Evolutionary conservation across 306 rosid genomes (phyloP), one percentile per base, ranked within the genome.

Genomic region (Glycine latifolia): DNA sequence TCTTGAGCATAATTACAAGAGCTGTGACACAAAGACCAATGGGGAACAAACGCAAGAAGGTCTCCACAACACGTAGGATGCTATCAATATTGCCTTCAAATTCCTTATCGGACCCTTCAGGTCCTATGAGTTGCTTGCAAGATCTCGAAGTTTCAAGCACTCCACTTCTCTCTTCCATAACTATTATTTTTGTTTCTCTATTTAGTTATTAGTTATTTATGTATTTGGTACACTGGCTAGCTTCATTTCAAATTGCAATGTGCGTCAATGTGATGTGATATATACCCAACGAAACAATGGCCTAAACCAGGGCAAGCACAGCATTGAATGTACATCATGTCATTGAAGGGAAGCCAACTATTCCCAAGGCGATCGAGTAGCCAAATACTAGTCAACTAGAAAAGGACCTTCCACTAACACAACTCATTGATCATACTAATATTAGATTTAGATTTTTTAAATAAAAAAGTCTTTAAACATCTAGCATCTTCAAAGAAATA

Each of bases 1-100:
- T 77, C 63, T 95, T 93, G 11, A 95, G 96, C 98, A 93, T 93
- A 10, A 95, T 85, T 20, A 91, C 77, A 71, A 95, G 99, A 8
- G 95, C 91, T 4, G 90, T 89, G 26, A 95, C 86, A 73, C 90
- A 93, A 1, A 93, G 92, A 47, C 82, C 89, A 66, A 91, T 85
- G 3, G 99, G 92, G 0, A 90, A 14, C 53, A 95, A 75, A 52
- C 99, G 97, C 47, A 95, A 83, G 79, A 93, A 76, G 7, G 92
- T 88, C 85, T 95, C 99, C 3, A 90, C 86, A 47, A 90, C 73
- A 5, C 93, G 86, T 69, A 93, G 73, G 58, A 79, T 13, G 69
- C 62, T 39, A 48, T 33, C 48, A 5, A 39, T 39, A 53, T 13
- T 67, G 20, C 71, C 73, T 61, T 73, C 81, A 2, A 74, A 67